A percentile compares a stretch with the other conserved stretches of the same genome.
Conservation (phyloP, 176 grass and related monocot genomes). For the Oryza punctata region DNA sequence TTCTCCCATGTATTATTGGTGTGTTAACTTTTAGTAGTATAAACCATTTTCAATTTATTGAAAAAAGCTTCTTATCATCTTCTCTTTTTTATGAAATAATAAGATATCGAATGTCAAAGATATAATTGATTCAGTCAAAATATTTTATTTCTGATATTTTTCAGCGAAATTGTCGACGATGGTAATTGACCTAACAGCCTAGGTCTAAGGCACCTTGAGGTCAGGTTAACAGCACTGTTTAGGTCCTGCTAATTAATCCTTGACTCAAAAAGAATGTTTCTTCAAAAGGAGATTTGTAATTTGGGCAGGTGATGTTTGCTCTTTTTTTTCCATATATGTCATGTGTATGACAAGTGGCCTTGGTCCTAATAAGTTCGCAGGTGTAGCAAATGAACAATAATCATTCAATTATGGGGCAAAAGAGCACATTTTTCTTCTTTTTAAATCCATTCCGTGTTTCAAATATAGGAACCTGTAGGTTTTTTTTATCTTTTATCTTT, state of each 20-base stretch:
- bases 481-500: no score
- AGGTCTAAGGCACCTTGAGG: not conserved
- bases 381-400: no score
- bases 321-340: no score
- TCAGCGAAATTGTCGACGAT: not conserved
- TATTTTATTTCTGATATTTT: not conserved
- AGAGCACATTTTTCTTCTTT: no score
- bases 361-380: no score
- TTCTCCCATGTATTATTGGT: constrained; percentile 5
- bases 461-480: not conserved
- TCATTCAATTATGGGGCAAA: no score
- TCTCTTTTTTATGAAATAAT: not conserved
- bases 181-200: not conserved
- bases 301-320: no score
- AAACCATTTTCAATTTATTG: not conserved
- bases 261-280: not conserved
- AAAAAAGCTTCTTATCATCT: not conserved
- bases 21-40: not conserved
- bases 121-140: not conserved
- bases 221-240: not conserved
- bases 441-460: not conserved
- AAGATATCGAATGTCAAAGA: not conserved
- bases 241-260: not conserved
- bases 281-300: not conserved
- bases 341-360: no score